Evolutionary conservation across 2,329 filamentous ascomycete species (phyloP).

Genomic region (Colletotrichum truncatum): DNA sequence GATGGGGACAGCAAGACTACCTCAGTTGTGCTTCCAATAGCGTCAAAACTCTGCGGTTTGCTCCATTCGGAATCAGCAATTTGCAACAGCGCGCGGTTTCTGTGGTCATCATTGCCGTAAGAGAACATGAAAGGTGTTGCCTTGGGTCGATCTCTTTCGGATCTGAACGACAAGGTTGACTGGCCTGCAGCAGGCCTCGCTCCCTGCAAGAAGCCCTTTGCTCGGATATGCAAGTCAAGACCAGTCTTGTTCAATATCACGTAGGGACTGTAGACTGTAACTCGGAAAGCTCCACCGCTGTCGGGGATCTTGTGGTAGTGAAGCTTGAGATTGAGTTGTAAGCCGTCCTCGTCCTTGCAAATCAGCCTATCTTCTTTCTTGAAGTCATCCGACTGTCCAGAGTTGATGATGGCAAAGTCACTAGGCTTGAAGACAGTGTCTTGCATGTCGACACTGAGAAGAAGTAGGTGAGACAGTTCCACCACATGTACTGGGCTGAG

Average conservation of each 20-base stretch:
- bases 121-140: slow-evolving; percentile 96
- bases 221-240: slow-evolving; percentile 84
- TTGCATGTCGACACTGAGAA: slow-evolving; percentile 96
- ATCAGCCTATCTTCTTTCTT: slow-evolving; percentile 80
- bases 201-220: slow-evolving; percentile 87
- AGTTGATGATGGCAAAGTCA: slow-evolving; percentile 97
- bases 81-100: slow-evolving; percentile 88
- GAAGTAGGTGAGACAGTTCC: slow-evolving; percentile 89
- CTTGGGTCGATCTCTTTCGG: slow-evolving; percentile 69
- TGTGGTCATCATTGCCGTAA: slow-evolving; percentile 85
- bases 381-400: slow-evolving; percentile 88
- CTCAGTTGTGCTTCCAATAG: slow-evolving; percentile 92
- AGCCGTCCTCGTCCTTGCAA: slow-evolving; percentile 85
- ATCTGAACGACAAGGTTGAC: slow-evolving; percentile 61
- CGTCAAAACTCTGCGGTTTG: slow-evolving; percentile 97
- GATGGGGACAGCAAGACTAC: slow-evolving; percentile 80
- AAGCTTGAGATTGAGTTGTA: slow-evolving; percentile 82
- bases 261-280: slow-evolving; percentile 95
- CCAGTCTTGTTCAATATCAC: slow-evolving; percentile 96
- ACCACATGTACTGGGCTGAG: slow-evolving; percentile 98
- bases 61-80: slow-evolving; percentile 94
- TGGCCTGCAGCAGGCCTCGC: slow-evolving; percentile 87
- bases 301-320: slow-evolving; percentile 93
- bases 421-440: slow-evolving; percentile 94
- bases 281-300: slow-evolving; percentile 94